A percentile compares a stretch with the other conserved stretches of the same genome.
These are phyloP conservation scores for Pseudoturritis turrita DNA, from an alignment of 345 rosid species.

Conservation along the genomic window DNA sequence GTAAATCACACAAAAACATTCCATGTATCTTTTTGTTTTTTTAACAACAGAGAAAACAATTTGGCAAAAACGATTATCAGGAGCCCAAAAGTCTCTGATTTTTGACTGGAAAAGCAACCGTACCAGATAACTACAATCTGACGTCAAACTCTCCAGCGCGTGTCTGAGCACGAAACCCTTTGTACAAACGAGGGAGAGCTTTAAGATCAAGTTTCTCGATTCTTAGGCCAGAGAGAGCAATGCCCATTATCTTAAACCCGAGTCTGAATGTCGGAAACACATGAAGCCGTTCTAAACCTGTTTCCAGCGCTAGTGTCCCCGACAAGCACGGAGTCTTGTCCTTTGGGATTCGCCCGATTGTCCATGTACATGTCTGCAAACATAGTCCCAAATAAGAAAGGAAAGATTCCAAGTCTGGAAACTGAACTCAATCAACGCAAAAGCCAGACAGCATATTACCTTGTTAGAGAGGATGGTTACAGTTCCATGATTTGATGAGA, in stretches of 20 bases:
- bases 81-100: neutral
- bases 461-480: constrained; percentile 72
- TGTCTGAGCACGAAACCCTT: constrained; percentile 89
- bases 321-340: constrained; percentile 79
- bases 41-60: too few relatives aligned
- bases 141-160: constrained; percentile 80
- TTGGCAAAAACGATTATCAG: too few relatives aligned
- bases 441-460: constrained; percentile 33
- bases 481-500: constrained; percentile 86
- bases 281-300: constrained; percentile 62
- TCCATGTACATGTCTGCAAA: constrained; percentile 76
- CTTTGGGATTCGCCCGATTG: constrained; percentile 78
- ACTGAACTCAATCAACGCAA: neutral
- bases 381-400: neutral
- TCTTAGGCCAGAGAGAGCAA: constrained; percentile 83
- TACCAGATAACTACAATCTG: constrained; percentile 44
- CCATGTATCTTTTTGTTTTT: too few relatives aligned
- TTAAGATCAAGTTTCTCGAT: constrained; percentile 71
- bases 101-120: neutral
- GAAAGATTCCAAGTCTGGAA: neutral
- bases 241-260: constrained; percentile 80
- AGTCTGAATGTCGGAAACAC: constrained; percentile 77
- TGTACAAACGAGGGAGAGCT: constrained; percentile 68
- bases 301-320: constrained; percentile 58
- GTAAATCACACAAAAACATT: too few relatives aligned